Percentiles rank a stretch among this genome's conserved stretches.
Evolutionary conservation across 768 basidiomycete genomes (phyloP).

Genomic region (Russula brevipes): DNA sequence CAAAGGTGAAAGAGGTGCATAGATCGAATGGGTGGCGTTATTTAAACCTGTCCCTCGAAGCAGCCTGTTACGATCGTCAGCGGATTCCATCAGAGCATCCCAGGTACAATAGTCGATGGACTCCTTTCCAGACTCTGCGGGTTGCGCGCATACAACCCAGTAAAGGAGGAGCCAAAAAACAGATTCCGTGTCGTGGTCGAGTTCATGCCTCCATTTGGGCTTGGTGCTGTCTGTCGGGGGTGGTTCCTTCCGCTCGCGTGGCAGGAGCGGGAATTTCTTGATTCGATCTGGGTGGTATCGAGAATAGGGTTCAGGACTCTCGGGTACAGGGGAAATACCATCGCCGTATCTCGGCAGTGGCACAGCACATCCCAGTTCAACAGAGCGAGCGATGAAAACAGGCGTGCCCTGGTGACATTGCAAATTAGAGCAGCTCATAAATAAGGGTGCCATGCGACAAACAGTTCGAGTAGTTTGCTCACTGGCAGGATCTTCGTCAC

Average conservation of each 20-base stretch:
- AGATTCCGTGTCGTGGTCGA: not conserved
- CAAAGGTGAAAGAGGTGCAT: not conserved
- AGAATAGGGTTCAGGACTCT: not conserved
- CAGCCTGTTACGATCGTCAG: no score
- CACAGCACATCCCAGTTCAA: not conserved
- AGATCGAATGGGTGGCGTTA: not conserved
- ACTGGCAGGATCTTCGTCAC: no score
- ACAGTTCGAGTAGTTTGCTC: not conserved
- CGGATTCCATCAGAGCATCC: no score
- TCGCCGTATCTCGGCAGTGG: not conserved
- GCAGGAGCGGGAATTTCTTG: not conserved
- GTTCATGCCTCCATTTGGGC: not conserved
- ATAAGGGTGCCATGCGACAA: not conserved
- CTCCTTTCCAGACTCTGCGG: no score
- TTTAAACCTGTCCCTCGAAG: not conserved
- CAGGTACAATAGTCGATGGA: no score
- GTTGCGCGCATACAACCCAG: no score
- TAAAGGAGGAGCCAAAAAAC: not conserved
- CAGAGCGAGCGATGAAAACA: not conserved
- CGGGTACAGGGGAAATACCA: not conserved
- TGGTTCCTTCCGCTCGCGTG: no score
- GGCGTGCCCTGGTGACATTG: not conserved
- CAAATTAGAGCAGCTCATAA: not conserved
- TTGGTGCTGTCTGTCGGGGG: not conserved
- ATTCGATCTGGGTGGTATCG: not conserved